Conservation (phyloP, 768 basidiomycete species). For the Butyriboletus loyo region DNA sequence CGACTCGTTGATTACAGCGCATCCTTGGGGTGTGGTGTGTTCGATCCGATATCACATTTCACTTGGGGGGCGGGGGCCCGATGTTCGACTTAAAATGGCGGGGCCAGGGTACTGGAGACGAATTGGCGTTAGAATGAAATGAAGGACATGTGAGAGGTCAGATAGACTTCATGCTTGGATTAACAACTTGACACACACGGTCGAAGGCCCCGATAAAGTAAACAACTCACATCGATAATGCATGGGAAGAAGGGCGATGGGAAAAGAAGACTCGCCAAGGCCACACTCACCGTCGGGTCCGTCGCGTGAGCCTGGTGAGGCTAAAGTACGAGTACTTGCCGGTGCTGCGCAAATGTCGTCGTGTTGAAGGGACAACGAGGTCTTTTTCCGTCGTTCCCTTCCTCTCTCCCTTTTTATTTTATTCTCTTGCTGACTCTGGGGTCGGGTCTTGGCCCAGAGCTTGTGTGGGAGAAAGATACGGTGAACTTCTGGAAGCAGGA, state of each 20-base stretch:
- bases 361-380: background rate
- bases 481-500: too few relatives aligned
- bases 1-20: too few relatives aligned
- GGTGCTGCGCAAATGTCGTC: too few relatives aligned
- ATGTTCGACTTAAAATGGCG: too few relatives aligned
- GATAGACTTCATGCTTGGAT: slow-evolving; percentile 1
- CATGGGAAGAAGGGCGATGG: slow-evolving; percentile 2
- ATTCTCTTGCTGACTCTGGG: background rate
- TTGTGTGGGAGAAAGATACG: slow-evolving; percentile 2
- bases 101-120: background rate
- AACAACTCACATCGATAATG: background rate
- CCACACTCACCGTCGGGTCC: slow-evolving; percentile 9
- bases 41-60: too few relatives aligned
- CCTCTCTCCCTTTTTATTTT: background rate
- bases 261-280: too few relatives aligned
- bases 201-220: background rate
- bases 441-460: background rate
- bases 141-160: background rate
- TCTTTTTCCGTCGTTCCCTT: background rate
- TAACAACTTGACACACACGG: background rate
- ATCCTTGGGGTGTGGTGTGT: too few relatives aligned
- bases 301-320: background rate
- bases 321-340: too few relatives aligned
- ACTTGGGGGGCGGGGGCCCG: too few relatives aligned
- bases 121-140: background rate